Evolutionary conservation across 2,329 filamentous ascomycete genomes (phyloP).

Genomic region (Pseudocercospora eumusae): DNA sequence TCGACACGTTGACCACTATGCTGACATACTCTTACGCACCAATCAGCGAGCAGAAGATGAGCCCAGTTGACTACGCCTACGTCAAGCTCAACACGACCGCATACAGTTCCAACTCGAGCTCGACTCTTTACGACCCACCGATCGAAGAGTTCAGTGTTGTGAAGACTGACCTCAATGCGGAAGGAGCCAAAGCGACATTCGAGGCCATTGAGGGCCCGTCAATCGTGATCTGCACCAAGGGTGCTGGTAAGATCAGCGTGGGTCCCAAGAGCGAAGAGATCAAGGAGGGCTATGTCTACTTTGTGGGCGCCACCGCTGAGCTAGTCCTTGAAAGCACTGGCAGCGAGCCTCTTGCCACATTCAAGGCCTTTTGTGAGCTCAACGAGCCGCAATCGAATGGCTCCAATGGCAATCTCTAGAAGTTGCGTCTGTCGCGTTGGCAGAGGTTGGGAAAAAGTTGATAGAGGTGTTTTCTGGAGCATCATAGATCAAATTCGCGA

Average conservation of each 20-base stretch:
- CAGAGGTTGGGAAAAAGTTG: background rate
- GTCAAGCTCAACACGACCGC: slow-evolving; percentile 76
- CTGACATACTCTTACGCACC: slow-evolving; percentile 94
- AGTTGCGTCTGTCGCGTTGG: background rate
- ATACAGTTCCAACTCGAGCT: slow-evolving; percentile 74
- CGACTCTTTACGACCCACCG: slow-evolving; percentile 84
- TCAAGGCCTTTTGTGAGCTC: slow-evolving; percentile 61
- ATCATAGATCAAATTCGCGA: background rate
- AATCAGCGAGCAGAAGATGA: slow-evolving; percentile 92
- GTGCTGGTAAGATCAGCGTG: slow-evolving; percentile 79
- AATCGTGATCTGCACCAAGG: slow-evolving; percentile 86
- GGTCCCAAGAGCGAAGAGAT: slow-evolving; percentile 75
- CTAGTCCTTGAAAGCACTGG: slow-evolving; percentile 69
- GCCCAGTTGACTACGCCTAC: slow-evolving; percentile 81
- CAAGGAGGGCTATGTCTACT: slow-evolving; percentile 54
- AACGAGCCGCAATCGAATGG: slow-evolving; percentile 19
- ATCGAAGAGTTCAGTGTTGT: slow-evolving; percentile 96
- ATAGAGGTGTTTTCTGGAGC: background rate
- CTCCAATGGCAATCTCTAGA: slow-evolving; percentile 24
- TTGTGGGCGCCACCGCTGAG: slow-evolving; percentile 83
- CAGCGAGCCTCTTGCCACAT: slow-evolving; percentile 76
- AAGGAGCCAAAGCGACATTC: slow-evolving; percentile 81
- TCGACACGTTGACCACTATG: slow-evolving; percentile 83
- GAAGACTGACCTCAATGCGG: slow-evolving; percentile 69
- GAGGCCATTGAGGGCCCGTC: slow-evolving; percentile 85